A percentile compares a stretch with the other conserved stretches of the same genome.
Evolutionary conservation across 495 filamentous ascomycete genomes (phyloP).

Genomic region (Talaromyces stipitatus): DNA sequence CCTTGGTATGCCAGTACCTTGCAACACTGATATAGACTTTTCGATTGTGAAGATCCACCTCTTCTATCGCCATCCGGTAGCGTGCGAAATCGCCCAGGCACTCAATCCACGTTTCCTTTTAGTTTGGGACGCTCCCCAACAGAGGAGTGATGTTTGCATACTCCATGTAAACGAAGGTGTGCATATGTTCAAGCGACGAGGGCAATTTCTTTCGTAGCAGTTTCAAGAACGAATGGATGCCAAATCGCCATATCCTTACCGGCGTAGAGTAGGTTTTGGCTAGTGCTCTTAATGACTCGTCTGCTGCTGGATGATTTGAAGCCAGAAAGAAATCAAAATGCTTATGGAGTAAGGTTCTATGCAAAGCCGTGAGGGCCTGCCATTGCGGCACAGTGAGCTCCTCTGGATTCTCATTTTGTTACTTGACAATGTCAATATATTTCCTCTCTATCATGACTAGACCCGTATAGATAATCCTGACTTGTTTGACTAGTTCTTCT

Average conservation of each 20-base stretch:
- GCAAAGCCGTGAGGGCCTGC: conserved; percentile 66
- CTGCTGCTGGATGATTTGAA: conserved; percentile 59
- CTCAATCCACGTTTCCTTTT: conserved; percentile 85
- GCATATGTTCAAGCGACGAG: conserved; percentile 65
- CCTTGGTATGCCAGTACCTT: conserved; percentile 72
- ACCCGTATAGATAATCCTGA: conserved; percentile 68
- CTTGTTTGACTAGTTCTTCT: conserved; percentile 48
- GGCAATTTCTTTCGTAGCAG: conserved; percentile 62
- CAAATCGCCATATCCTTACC: conserved; percentile 76
- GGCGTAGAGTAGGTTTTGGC: conserved; percentile 72
- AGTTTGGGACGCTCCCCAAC: conserved; percentile 64
- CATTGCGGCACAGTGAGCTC: conserved; percentile 56
- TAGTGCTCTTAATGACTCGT: conserved; percentile 49
- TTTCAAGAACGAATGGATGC: conserved; percentile 71
- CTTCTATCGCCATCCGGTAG: conserved; percentile 74
- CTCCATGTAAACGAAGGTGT: conserved; percentile 71
- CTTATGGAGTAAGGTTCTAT: conserved; percentile 65
- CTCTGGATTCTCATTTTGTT: conserved; percentile 36
- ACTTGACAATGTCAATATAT: conserved; percentile 62
- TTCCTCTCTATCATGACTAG: conserved; percentile 75
- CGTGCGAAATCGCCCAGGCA: conserved; percentile 72
- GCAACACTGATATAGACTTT: conserved; percentile 74
- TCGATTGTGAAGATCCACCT: conserved; percentile 58
- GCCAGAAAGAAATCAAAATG: conserved; percentile 79
- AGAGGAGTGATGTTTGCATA: conserved; percentile 79